phyloP scores from a whole-genome alignment of 2,329 filamentous ascomycete genomes.

The Dactylellina drechsleri region DNA sequence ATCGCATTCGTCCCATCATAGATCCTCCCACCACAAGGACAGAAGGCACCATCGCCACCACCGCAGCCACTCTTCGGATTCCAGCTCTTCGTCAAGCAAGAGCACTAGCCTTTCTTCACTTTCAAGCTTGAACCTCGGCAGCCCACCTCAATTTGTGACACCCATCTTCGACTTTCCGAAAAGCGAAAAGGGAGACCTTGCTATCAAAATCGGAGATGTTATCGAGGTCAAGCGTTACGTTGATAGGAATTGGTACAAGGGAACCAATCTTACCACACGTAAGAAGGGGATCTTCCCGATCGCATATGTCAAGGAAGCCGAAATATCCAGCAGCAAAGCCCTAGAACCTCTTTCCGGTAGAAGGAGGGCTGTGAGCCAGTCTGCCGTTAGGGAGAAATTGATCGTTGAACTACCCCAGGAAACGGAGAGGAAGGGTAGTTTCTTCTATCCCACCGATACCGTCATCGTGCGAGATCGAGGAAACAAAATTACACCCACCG shows the following conservation, averaged over 20 bases:
- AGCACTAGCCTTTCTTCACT: conserved; percentile 39
- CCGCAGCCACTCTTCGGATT: conserved; percentile 17
- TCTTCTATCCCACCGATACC: conserved; percentile 48
- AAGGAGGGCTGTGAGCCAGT: conserved; percentile 16
- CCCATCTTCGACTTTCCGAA: conserved; percentile 36
- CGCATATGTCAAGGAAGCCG: conserved; percentile 40
- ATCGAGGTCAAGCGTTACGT: conserved; percentile 51
- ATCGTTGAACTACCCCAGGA: conserved; percentile 44
- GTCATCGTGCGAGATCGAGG: conserved; percentile 49
- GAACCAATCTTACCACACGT: conserved; percentile 32
- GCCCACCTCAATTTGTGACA: conserved; percentile 49
- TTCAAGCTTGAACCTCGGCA: conserved; percentile 3
- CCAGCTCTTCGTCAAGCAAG: conserved; percentile 3
- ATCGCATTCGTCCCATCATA: conserved; percentile 28
- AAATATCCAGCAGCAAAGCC: conserved; percentile 42
- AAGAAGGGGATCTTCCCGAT: conserved; percentile 52
- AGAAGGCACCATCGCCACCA: conserved; percentile 32
- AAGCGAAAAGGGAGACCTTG: conserved; percentile 40
- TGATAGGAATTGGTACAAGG: conserved; percentile 51
- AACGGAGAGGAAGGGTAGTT: conserved; percentile 48
- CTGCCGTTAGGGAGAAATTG: conserved; percentile 24
- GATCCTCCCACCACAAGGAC: conserved; percentile 22
- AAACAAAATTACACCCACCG: conserved; percentile 32
- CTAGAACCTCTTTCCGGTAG: conserved; percentile 40
- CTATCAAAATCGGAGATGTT: conserved; percentile 35